Base-by-base conservation (phyloP, 1,284 basidiomycete species). In the Boletus semigastroideus region DNA sequence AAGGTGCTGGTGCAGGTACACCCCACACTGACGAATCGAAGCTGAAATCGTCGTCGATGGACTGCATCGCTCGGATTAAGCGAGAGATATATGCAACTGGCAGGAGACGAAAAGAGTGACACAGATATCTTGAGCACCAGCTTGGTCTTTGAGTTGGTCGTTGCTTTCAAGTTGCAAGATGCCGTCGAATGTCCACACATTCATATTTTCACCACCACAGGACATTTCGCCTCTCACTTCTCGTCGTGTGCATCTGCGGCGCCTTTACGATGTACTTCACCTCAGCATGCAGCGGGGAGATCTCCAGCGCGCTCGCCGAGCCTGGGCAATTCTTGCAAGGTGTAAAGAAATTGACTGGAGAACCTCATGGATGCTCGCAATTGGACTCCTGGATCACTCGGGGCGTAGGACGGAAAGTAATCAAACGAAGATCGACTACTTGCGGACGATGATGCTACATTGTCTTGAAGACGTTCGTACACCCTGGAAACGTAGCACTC, bases 311-410 rank as follows among this genome's bases (percentile, higher is more conserved):
- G 92, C 92, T 16, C 78, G 73, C 45, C 77, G 82, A 55, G 88
- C 88, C 10, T 96, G 91, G 90, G 74, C 79, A 28, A 87, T 94
- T 51, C 78, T 95, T 36, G 79, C 83, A n/a, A 79, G 86, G 57
- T 94, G 92, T 67, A 86, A 86, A 60, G 92, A 94, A 72, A 74
- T 93, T 10, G 74, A 87, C 59, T 92, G 90, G 89, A 82, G 74
- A 63, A 67, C 77, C 13, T 76, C 89, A 65, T 95, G 92, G 92
- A 76, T 75, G 44, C 85, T 82, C 50, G 87, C 86, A 12, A 66
- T 92, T 27, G 71, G 78, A 48, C 68, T 92, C 31, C 71, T 89
- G 16, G 74, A 72, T 42, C 63, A 69, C 27, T 59, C 67, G 47
- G 59, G 65, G n/a, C 52, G 68, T 38, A 61, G 66, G 38, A 57